Percentiles rank a stretch among this genome's conserved stretches.
Conservation (phyloP, 208 protist species). For the Crithidia sp. region DNA sequence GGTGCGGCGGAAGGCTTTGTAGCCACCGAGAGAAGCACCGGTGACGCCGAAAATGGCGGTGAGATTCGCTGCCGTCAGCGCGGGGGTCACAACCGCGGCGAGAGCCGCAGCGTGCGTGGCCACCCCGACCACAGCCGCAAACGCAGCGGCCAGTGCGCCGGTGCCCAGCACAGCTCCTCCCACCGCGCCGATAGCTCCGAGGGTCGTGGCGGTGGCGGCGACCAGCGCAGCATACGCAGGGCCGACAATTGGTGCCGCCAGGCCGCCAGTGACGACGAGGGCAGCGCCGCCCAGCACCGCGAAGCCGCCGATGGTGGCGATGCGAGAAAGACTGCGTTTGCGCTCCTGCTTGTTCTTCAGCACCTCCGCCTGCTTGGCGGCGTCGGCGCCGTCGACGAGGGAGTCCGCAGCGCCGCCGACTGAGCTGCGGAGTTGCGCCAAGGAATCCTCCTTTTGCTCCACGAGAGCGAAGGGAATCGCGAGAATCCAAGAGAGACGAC, state of each 20-base stretch:
- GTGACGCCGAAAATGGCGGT: slow-evolving; percentile 76
- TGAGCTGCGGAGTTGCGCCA: slow-evolving; percentile 19
- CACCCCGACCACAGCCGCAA: slow-evolving; percentile 62
- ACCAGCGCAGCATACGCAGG: slow-evolving; percentile 66
- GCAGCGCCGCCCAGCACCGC: slow-evolving; percentile 65
- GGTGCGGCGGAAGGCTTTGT: slow-evolving; percentile 76
- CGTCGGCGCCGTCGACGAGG: slow-evolving; percentile 1
- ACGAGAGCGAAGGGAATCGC: slow-evolving; percentile 62
- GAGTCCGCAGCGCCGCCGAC: neutral
- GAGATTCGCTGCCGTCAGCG: slow-evolving; percentile 68
- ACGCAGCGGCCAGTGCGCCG: slow-evolving; percentile 49
- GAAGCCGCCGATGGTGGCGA: slow-evolving; percentile 76
- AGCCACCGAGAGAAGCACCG: slow-evolving; percentile 75
- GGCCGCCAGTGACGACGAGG: slow-evolving; percentile 70
- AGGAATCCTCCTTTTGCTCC: slow-evolving; percentile 50
- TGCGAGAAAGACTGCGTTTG: slow-evolving; percentile 46
- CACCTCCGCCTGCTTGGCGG: slow-evolving; percentile 38
- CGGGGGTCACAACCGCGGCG: slow-evolving; percentile 60
- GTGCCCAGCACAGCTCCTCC: slow-evolving; percentile 62
- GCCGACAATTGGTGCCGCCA: slow-evolving; percentile 72
- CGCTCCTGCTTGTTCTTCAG: slow-evolving; percentile 38
- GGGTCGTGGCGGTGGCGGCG: slow-evolving; percentile 49
- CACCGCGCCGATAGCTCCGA: slow-evolving; percentile 52
- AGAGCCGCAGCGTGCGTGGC: slow-evolving; percentile 77
- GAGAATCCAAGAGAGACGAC: slow-evolving; percentile 76